phyloP scores from a whole-genome alignment of 805 yeast genomes.

The Lipomyces oligophaga region DNA sequence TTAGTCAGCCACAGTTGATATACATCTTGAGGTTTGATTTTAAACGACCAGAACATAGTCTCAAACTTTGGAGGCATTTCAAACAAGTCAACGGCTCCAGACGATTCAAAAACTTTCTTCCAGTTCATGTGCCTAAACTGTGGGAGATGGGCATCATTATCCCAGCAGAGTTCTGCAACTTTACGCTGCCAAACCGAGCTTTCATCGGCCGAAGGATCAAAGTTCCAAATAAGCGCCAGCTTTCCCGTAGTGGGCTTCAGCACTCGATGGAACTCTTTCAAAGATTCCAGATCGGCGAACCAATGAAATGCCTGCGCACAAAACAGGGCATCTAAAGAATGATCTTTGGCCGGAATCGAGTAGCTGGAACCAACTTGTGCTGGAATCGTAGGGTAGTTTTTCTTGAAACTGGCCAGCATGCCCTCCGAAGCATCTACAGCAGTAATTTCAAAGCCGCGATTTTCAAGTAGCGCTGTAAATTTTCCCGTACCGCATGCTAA shows the following conservation, averaged over 20 bases:
- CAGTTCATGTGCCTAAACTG: constrained; percentile 52
- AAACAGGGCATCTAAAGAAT: constrained; percentile 48
- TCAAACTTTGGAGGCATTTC: constrained; percentile 38
- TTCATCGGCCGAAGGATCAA: constrained; percentile 38
- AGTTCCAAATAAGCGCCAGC: constrained; percentile 59
- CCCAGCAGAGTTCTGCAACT: constrained; percentile 39
- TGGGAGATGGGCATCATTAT: constrained; percentile 48
- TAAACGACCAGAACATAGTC: constrained; percentile 36
- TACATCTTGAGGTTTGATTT: constrained; percentile 39
- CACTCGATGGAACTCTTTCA: constrained; percentile 51
- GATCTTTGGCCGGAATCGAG: constrained; percentile 45
- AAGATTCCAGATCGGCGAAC: constrained; percentile 52
- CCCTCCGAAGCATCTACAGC: constrained; percentile 58
- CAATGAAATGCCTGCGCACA: constrained; percentile 65
- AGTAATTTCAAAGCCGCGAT: constrained; percentile 43
- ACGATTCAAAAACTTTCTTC: constrained; percentile 41
- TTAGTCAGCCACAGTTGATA: constrained; percentile 54
- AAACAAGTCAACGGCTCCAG: constrained; percentile 37
- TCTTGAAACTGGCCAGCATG: constrained; percentile 48
- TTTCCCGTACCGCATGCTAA: constrained; percentile 65
- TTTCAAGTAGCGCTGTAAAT: constrained; percentile 48
- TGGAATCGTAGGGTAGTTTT: constrained; percentile 46
- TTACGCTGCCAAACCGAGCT: constrained; percentile 41
- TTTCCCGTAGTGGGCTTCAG: constrained; percentile 46
- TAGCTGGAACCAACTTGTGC: constrained; percentile 45